Conservation (phyloP, 768 basidiomycete species). For the Trametes punicea region DNA sequence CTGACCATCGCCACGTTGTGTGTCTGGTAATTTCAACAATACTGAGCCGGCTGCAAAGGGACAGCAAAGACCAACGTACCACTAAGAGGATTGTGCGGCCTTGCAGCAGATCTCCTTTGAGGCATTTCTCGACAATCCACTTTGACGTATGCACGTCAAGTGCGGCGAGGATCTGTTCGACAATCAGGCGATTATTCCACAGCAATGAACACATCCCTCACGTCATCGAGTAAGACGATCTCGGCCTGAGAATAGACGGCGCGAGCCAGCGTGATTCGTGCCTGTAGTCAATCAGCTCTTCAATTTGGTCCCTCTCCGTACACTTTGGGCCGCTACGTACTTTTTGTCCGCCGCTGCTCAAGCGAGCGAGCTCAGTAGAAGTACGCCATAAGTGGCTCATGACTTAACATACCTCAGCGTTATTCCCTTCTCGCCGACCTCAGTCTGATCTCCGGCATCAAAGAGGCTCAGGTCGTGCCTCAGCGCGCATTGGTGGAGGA, state of each 20-base stretch:
- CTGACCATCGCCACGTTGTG: slow-evolving; percentile 49
- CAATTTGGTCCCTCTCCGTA: background rate
- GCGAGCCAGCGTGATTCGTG: slow-evolving; percentile 39
- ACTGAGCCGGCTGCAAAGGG: too few species aligned
- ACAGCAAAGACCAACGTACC: slow-evolving; percentile 29
- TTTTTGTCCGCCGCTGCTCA: slow-evolving; percentile 43
- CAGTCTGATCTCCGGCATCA: slow-evolving; percentile 48
- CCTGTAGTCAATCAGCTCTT: slow-evolving; percentile 13
- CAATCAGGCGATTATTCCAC: slow-evolving; percentile 42
- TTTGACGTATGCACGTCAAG: slow-evolving; percentile 49
- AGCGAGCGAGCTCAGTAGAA: background rate
- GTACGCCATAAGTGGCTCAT: background rate
- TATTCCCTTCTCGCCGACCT: slow-evolving; percentile 59
- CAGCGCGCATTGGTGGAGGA: slow-evolving; percentile 39
- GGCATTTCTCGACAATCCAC: slow-evolving; percentile 41
- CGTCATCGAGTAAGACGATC: slow-evolving; percentile 39
- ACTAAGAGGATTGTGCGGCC: slow-evolving; percentile 47
- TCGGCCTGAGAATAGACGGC: slow-evolving; percentile 38
- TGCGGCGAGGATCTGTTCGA: slow-evolving; percentile 40
- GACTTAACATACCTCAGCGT: slow-evolving; percentile 33
- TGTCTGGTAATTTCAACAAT: slow-evolving; percentile 28
- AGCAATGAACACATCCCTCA: slow-evolving; percentile 22
- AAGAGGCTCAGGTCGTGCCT: slow-evolving; percentile 45
- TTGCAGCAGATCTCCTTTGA: slow-evolving; percentile 40
- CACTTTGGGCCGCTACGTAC: slow-evolving; percentile 9